phyloP scores from a whole-genome alignment of 257 asterid species.

The Cordia subcordata region DNA sequence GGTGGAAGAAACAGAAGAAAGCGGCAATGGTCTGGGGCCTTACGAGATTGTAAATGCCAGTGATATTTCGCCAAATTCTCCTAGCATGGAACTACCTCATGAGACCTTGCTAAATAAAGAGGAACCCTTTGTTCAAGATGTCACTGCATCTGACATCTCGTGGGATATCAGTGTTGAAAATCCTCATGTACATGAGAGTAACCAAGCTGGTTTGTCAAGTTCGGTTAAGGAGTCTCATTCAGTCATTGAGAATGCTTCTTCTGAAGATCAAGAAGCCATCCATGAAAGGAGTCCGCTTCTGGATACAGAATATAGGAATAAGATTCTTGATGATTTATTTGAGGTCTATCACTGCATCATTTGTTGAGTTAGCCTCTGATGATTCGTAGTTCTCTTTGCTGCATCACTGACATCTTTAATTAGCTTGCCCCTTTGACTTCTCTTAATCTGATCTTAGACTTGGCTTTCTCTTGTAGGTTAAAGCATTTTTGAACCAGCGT shows the following conservation, averaged over 20 bases:
- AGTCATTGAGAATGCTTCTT: conserved; percentile 19
- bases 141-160: conserved; percentile 47
- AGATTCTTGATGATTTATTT: conserved; percentile 88
- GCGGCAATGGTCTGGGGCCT: conserved; percentile 84
- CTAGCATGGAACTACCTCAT: conserved; percentile 16
- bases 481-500: conserved; percentile 87
- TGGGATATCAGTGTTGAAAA: conserved; percentile 82
- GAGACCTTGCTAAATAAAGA: conserved; percentile 14
- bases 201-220: conserved; percentile 33
- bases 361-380: not conserved
- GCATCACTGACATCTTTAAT: not conserved
- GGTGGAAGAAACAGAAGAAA: conserved; percentile 69
- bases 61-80: conserved; percentile 51
- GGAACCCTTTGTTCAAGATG: conserved; percentile 35
- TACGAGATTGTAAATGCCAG: conserved; percentile 89
- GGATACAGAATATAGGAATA: conserved; percentile 92
- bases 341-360: conserved; percentile 43
- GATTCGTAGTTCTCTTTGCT: not conserved
- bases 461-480: conserved; percentile 46
- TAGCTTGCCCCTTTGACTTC: not conserved
- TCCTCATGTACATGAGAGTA: conserved; percentile 36
- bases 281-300: conserved; percentile 73
- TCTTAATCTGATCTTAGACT: conserved; percentile 18
- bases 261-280: conserved; percentile 32
- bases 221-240: conserved; percentile 25